Conservation (phyloP, 2,329 filamentous ascomycete genomes). For the Xylaria sp. region DNA sequence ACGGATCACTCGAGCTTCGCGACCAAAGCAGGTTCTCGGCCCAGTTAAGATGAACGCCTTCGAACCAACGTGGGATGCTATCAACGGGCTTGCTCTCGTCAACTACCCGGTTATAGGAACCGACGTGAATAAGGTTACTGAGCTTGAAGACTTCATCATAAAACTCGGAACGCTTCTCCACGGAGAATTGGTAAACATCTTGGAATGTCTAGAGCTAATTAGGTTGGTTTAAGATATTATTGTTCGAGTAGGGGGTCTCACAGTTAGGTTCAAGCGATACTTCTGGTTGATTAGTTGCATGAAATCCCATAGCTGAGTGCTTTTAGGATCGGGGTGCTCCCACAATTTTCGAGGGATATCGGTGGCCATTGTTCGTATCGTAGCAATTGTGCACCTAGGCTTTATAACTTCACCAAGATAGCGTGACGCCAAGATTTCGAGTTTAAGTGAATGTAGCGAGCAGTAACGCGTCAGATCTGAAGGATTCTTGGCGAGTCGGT, state of each 20-base stretch:
- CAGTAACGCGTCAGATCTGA: background rate
- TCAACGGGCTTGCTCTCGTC: constrained; percentile 78
- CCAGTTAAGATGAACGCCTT: constrained; percentile 77
- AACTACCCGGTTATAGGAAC: constrained; percentile 67
- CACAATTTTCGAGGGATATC: constrained; percentile 69
- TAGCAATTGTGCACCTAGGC: background rate
- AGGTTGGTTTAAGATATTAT: constrained; percentile 5
- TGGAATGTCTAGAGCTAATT: constrained; percentile 64
- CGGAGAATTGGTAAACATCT: constrained; percentile 77
- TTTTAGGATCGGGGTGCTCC: constrained; percentile 70
- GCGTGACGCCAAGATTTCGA: background rate
- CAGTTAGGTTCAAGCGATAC: constrained; percentile 66
- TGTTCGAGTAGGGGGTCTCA: constrained; percentile 46
- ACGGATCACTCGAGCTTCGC: constrained; percentile 52
- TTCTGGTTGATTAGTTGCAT: constrained; percentile 72
- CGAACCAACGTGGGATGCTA: constrained; percentile 79
- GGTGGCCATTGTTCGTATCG: constrained; percentile 29
- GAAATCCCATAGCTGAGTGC: constrained; percentile 73
- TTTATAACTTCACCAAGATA: background rate
- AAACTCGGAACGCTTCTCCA: constrained; percentile 69
- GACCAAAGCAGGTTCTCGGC: constrained; percentile 83
- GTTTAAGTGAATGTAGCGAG: background rate
- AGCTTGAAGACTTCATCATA: constrained; percentile 71
- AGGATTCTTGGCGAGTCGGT: background rate
- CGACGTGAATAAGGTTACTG: constrained; percentile 70